Evolutionary conservation across 2,329 filamentous ascomycete species (phyloP), one percentile per base, ranked within the genome.

Genomic region (Colletotrichum eremochloae): DNA sequence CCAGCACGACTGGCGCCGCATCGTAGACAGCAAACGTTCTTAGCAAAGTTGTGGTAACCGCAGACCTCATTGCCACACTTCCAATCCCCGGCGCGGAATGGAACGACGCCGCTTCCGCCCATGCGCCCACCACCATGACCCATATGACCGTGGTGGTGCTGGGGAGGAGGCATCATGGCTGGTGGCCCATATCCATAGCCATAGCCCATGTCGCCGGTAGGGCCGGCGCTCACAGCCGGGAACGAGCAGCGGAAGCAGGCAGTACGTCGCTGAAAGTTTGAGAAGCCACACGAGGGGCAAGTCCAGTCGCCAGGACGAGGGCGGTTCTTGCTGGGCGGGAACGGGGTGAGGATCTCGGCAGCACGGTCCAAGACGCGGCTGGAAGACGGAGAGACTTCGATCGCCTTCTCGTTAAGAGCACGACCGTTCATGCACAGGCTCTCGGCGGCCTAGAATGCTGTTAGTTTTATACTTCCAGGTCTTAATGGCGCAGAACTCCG

Each of bases 221-320:
- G 93, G 20, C 91, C 93, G 46, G 93, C 91, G 74, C 92, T 92
- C 82, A 97, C 94, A 36, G 96, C 96, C n/a, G 96, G 96, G 90
- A 97, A 99, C 1, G 95, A 98, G 87, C 96, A 99, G 78, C 96
- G 93, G 93, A 99, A 99, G 84, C 96, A 99, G 64, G 96, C 96
- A 24, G 96, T 98, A 77, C 96, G 94, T 78, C 96, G 94, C 85
- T 99, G 96, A 87, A 99, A 99, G 88, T 99, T 99, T 79, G 95
- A 98, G 86, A 99, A 99, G 73, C 96, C 96, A 80, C 96, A 99
- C 64, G 95, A 98, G 57, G 96, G 96, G 86, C 96, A 99, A 72
- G 96, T 98, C 96, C 96, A 99, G 84, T 99, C 96, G 81, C 96
- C 96, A 50, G 96, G 96, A 70, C 96, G 93, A 74, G 96, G 96